Conservation (phyloP, 2,329 filamentous ascomycete genomes). For the Sarocladium oryzae region DNA sequence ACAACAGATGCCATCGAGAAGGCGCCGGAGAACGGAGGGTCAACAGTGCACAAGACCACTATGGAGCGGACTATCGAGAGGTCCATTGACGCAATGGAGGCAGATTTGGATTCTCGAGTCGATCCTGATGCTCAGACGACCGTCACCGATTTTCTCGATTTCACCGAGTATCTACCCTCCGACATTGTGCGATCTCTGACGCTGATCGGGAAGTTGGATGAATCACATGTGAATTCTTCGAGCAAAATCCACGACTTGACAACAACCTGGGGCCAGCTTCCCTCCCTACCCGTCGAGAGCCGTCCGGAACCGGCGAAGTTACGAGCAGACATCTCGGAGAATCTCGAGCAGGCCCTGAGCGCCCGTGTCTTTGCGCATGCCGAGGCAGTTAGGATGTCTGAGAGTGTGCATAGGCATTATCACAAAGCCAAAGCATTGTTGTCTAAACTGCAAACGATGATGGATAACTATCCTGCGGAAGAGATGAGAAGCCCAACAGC, state of each 20-base stretch:
- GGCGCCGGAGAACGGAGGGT: slow-evolving; percentile 3
- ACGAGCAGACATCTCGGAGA: slow-evolving; percentile 54
- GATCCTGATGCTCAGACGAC: slow-evolving; percentile 64
- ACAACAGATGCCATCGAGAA: not conserved
- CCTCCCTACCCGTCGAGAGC: slow-evolving; percentile 38
- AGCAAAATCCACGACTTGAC: slow-evolving; percentile 49
- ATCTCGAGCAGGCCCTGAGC: slow-evolving; percentile 46
- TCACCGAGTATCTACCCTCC: slow-evolving; percentile 62
- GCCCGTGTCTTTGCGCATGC: slow-evolving; percentile 53
- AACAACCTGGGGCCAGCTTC: slow-evolving; percentile 49
- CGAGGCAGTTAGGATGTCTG: slow-evolving; percentile 56
- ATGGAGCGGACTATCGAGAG: slow-evolving; percentile 20
- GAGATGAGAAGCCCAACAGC: slow-evolving; percentile 45
- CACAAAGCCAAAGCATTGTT: slow-evolving; percentile 53
- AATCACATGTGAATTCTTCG: slow-evolving; percentile 50
- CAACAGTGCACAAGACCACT: slow-evolving; percentile 23
- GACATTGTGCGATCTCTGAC: slow-evolving; percentile 61
- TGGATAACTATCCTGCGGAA: slow-evolving; percentile 52
- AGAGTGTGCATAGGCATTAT: slow-evolving; percentile 57
- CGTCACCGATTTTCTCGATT: slow-evolving; percentile 64
- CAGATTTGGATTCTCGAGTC: slow-evolving; percentile 42
- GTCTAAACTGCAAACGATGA: slow-evolving; percentile 52
- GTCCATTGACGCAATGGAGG: slow-evolving; percentile 21
- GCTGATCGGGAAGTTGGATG: slow-evolving; percentile 58
- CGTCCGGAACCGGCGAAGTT: slow-evolving; percentile 44